Conservation (phyloP, 768 basidiomycete species). For the Suillus subluteus region DNA sequence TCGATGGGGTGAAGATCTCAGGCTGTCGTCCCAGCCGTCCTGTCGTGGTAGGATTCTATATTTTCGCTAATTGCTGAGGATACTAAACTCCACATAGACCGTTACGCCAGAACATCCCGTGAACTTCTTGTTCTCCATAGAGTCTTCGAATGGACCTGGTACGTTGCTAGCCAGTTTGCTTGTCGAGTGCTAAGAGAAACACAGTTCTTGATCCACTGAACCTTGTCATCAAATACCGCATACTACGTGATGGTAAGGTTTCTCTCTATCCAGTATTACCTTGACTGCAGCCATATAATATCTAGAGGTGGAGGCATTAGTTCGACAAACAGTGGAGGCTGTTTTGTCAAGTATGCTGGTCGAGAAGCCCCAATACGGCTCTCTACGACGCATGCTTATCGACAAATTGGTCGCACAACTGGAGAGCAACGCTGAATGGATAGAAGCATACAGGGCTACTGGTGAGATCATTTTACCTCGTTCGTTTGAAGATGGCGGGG, state of each 20-base stretch:
- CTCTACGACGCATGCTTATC: conserved; percentile 39
- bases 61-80: conserved; percentile 7
- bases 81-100: conserved; percentile 49
- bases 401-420: conserved; percentile 58
- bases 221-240: conserved; percentile 74
- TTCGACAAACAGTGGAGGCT: conserved; percentile 51
- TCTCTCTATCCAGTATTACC: conserved; percentile 6
- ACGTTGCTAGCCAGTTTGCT: conserved; percentile 14
- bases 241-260: conserved; percentile 75
- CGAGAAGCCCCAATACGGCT: conserved; percentile 37
- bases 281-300: conserved; percentile 14
- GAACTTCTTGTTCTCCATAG: conserved; percentile 81
- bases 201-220: conserved; percentile 65
- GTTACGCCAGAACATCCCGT: conserved; percentile 76
- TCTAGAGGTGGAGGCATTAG: conserved; percentile 69
- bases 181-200: conserved; percentile 13
- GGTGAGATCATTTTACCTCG: conserved; percentile 68
- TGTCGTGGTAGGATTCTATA: conserved; percentile 44
- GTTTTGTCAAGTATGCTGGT: conserved; percentile 41
- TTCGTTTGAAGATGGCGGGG: conserved; percentile 33
- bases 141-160: conserved; percentile 67
- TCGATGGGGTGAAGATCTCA: conserved; percentile 55
- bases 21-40: conserved; percentile 50
- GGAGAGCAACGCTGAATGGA: conserved; percentile 67
- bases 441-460: conserved; percentile 68